Base-by-base conservation (phyloP, 805 yeast species). In the Vanderwaltozyma yarrowii region DNA sequence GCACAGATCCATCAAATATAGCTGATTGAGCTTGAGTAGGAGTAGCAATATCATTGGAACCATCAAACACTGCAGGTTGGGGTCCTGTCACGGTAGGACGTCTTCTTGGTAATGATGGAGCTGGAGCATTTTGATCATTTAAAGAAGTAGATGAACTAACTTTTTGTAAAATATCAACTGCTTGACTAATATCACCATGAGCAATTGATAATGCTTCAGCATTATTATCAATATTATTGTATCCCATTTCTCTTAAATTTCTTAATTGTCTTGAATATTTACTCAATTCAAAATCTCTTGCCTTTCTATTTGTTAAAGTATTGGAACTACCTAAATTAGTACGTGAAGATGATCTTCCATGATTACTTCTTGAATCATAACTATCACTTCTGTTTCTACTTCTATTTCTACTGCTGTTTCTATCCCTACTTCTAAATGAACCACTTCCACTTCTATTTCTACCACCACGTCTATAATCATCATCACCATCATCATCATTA, bases 171-270 rank as follows among this genome's bases (percentile, higher is more conserved):
- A 80, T 70, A 30, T 73, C 78, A 25, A 75, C 56, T 1, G 94
- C 89, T 15, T 57, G 47, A 29, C 69, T 69, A 10, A 80, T 51
- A 51, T 76, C 73, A 13, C 94, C 94, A 35, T 65, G 63, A 14
- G 80, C 62, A 27, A 73, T 57, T 9, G 66, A 62, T 44, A 83
- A 65, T 20, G 87, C 83, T 50, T 83, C 92, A 37, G 75, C 63
- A 41, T 72, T 70, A 24, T 70, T 61, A 45, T 78, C 81, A 30
- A 67, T 64, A 54, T 79, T 73, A 16, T 56, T 58, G 47, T 63
- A 79, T 0, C 89, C 94, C 58, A 70, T 67, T 16, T 69, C 67
- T 47, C 66, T 69, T 45, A 76, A 57, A 37, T 62, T 60, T 35
- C 67, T 63, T 13, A 75, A 71, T 42, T 69, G 73, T 33, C 65